These are phyloP conservation scores for Lophium mytilinum DNA, from an alignment of 495 filamentous ascomycete genomes.

Conservation along the genomic window DNA sequence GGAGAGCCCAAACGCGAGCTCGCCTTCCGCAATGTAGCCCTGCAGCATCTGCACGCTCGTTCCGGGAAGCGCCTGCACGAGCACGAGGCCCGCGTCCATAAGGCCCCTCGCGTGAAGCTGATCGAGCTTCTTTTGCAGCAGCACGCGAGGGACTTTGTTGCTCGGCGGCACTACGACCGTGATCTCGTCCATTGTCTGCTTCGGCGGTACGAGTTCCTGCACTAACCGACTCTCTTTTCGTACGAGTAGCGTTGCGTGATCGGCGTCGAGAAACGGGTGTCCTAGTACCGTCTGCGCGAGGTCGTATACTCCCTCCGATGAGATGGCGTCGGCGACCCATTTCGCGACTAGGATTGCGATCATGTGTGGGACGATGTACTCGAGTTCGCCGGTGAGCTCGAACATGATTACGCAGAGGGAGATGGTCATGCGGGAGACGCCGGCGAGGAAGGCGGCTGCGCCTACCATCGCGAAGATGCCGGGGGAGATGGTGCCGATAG, in stretches of 20 bases:
- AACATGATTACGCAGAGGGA: conserved; percentile 54
- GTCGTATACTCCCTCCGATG: conserved; percentile 47
- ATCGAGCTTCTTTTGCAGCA: conserved; percentile 39
- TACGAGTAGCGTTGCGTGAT: conserved; percentile 39
- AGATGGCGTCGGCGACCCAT: conserved; percentile 49
- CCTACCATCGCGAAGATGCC: conserved; percentile 56
- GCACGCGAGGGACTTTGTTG: conserved; percentile 37
- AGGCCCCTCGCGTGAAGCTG: conserved; percentile 43
- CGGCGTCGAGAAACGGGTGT: conserved; percentile 49
- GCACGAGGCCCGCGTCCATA: conserved; percentile 48
- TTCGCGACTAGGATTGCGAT: conserved; percentile 51
- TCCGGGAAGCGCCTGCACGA: conserved; percentile 41
- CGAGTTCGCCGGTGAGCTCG: conserved; percentile 38
- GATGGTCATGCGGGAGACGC: conserved; percentile 52
- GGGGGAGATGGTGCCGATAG: conserved; percentile 40
- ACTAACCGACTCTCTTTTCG: conserved; percentile 33
- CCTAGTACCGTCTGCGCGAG: conserved; percentile 48
- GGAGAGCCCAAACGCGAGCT: conserved; percentile 45
- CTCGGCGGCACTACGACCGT: conserved; percentile 40
- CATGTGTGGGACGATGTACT: conserved; percentile 50
- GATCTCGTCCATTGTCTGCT: conserved; percentile 48
- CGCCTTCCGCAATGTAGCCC: conserved; percentile 47
- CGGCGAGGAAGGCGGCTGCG: conserved; percentile 51
- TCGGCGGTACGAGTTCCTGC: conserved; percentile 44
- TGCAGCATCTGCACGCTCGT: conserved; percentile 28